Conservation (phyloP, 129 eudicot genomes). For the Tagetes patula region DNA sequence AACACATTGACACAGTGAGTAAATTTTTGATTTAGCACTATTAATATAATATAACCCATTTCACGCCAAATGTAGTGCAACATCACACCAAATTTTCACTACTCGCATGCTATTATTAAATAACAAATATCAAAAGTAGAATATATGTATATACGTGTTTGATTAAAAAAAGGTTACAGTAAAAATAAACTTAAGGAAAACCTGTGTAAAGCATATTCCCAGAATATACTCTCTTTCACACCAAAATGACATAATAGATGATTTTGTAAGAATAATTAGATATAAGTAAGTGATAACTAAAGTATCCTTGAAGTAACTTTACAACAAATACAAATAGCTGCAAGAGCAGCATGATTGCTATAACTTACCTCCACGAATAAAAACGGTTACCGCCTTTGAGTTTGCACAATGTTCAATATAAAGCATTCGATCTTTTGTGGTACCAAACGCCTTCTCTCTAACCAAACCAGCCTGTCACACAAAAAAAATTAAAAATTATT, state of each 20-base stretch:
- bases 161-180: background rate
- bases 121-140: background rate
- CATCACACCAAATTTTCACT: background rate
- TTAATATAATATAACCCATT: background rate
- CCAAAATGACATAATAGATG: too few relatives aligned
- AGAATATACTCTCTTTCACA: too few relatives aligned
- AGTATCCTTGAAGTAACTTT: background rate
- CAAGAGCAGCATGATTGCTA: background rate
- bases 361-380: slow-evolving; percentile 92
- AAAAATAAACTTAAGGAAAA: too few relatives aligned
- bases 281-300: background rate
- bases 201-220: too few relatives aligned
- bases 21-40: background rate
- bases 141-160: background rate
- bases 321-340: background rate
- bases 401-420: slow-evolving; percentile 98
- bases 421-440: slow-evolving; percentile 96
- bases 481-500: background rate
- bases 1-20: background rate
- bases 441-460: slow-evolving; percentile 92
- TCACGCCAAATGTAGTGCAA: background rate
- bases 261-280: background rate
- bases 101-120: background rate
- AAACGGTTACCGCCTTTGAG: slow-evolving; percentile 93
- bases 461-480: slow-evolving; percentile 84